Conservation (phyloP, 495 filamentous ascomycete genomes). For the Glonium stellatum region DNA sequence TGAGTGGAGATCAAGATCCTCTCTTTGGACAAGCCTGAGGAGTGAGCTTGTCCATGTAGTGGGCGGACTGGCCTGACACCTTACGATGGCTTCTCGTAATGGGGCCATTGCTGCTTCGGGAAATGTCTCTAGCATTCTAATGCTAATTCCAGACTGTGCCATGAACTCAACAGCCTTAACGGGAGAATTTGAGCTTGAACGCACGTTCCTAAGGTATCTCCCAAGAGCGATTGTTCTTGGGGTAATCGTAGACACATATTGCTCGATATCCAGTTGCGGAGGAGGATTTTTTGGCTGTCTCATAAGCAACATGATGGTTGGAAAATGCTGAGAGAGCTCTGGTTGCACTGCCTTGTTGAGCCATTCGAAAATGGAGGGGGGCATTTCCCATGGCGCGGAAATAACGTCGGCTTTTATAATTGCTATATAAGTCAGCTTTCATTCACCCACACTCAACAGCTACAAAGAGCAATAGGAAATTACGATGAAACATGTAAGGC, state of each 20-base stretch:
- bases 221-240: slow-evolving; percentile 23
- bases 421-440: slow-evolving; percentile 3
- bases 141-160: slow-evolving; percentile 51
- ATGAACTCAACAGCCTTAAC: slow-evolving; percentile 48
- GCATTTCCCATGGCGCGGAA: slow-evolving; percentile 51
- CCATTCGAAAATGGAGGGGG: slow-evolving; percentile 64
- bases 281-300: slow-evolving; percentile 23
- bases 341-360: slow-evolving; percentile 43
- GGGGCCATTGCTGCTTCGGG: slow-evolving; percentile 75
- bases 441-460: neutral
- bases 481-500: neutral
- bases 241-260: slow-evolving; percentile 17
- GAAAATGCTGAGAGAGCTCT: slow-evolving; percentile 11
- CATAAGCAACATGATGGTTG: slow-evolving; percentile 25
- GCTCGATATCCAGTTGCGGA: slow-evolving; percentile 18
- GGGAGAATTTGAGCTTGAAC: slow-evolving; percentile 2
- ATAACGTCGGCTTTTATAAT: slow-evolving; percentile 15
- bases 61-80: slow-evolving; percentile 74
- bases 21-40: slow-evolving; percentile 69
- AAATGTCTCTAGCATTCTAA: slow-evolving; percentile 62
- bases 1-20: slow-evolving; percentile 52
- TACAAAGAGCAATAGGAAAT: neutral
- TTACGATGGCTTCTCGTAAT: slow-evolving; percentile 73
- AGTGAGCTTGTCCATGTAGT: slow-evolving; percentile 64
- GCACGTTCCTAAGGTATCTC: slow-evolving; percentile 36